phyloP scores from a whole-genome alignment of 2,329 filamentous ascomycete genomes.

The Xylariales sp. region DNA sequence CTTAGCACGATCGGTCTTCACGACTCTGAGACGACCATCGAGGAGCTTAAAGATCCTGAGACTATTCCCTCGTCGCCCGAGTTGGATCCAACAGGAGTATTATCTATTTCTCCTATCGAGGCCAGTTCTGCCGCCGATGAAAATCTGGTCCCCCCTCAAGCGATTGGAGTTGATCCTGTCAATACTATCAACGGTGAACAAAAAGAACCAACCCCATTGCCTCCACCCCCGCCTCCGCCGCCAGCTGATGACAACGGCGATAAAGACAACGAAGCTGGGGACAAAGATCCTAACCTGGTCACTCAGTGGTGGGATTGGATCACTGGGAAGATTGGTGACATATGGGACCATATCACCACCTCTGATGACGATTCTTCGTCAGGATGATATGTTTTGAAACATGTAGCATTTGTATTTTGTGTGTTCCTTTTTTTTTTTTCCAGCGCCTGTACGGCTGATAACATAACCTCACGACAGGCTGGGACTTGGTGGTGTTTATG shows the following conservation, averaged over 20 bases:
- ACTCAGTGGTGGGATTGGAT: conserved; percentile 49
- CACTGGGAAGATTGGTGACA: conserved; percentile 38
- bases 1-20: conserved; percentile 62
- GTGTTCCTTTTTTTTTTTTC: no score
- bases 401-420: no score
- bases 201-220: background rate
- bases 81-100: background rate
- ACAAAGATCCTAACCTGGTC: conserved; percentile 21
- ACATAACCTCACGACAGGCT: no score
- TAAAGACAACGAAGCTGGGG: conserved; percentile 10
- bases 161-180: conserved; percentile 10
- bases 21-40: conserved; percentile 29
- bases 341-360: conserved; percentile 40
- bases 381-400: no score
- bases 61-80: conserved; percentile 3
- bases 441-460: no score
- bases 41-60: conserved; percentile 51
- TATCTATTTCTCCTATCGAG: conserved; percentile 5
- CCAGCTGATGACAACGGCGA: background rate
- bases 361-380: no score
- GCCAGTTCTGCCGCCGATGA: conserved; percentile 1
- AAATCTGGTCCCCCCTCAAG: background rate
- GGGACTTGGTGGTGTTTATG: no score
- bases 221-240: background rate
- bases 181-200: conserved; percentile 13